Percentiles rank a stretch among this genome's conserved stretches.
phyloP scores from a whole-genome alignment of 2,329 filamentous ascomycete genomes.

The Epichloe gansuensis region DNA sequence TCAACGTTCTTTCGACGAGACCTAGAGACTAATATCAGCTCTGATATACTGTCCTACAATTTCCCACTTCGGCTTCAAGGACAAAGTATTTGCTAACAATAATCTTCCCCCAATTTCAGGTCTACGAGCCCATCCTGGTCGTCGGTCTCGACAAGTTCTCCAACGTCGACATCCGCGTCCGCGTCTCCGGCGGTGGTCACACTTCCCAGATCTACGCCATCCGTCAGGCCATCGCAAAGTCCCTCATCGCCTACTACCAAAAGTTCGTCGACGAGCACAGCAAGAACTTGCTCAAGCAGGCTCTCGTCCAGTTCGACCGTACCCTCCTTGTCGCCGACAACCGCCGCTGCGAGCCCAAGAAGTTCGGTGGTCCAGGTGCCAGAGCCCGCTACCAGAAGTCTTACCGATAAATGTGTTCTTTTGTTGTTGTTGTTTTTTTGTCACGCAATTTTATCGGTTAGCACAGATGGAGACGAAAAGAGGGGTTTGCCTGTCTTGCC shows the following conservation, averaged over 20 bases:
- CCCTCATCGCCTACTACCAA: constrained; percentile 75
- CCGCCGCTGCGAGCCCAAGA: constrained; percentile 98
- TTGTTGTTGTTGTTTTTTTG: not conserved
- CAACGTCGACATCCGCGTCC: constrained; percentile 92
- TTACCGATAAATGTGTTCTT: constrained; percentile 64
- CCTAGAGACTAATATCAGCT: not conserved
- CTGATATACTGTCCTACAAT: too few relatives aligned
- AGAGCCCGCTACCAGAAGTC: constrained; percentile 98
- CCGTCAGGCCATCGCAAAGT: constrained; percentile 96
- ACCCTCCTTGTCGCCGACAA: constrained; percentile 98
- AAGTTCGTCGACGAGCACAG: constrained; percentile 99
- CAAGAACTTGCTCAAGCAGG: constrained; percentile 99
- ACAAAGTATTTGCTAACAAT: not conserved
- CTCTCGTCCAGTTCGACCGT: constrained; percentile 88
- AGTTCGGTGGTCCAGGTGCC: constrained; percentile 87
- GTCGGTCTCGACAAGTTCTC: constrained; percentile 96
- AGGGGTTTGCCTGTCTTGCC: not conserved
- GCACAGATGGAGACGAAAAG: not conserved
- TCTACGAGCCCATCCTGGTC: constrained; percentile 98
- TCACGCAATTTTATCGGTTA: constrained; percentile 1
- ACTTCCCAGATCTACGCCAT: constrained; percentile 96
- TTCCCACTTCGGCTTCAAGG: too few relatives aligned
- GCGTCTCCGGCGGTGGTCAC: constrained; percentile 94
- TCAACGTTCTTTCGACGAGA: not conserved
- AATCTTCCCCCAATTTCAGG: constrained; percentile 30